Evolutionary conservation across 176 grass and related monocot genomes (phyloP).

Genomic region (Canna indica): DNA sequence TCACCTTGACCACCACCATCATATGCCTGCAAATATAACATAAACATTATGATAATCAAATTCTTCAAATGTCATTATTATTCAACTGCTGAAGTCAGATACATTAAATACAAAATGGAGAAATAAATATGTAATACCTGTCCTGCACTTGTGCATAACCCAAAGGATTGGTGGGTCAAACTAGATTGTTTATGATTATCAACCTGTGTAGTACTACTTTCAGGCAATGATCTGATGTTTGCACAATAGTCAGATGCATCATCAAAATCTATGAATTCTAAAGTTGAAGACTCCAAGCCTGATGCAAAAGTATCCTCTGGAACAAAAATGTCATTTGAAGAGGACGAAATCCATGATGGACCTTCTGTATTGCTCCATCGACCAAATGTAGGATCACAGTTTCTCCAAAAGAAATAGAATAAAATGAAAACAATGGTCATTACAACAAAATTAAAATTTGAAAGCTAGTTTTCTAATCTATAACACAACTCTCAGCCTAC

Average conservation of each 20-base stretch:
- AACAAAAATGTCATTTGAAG: conserved; percentile 14
- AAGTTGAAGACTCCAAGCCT: conserved; percentile 5
- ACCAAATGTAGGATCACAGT: conserved; percentile 26
- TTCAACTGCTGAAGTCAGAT: background rate
- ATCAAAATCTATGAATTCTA: background rate
- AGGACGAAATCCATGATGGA: conserved; percentile 31
- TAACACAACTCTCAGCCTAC: conserved; percentile 11
- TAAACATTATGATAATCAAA: background rate
- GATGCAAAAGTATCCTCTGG: conserved; percentile 8
- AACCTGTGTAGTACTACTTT: background rate
- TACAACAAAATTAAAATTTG: conserved; percentile 4
- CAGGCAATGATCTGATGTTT: background rate
- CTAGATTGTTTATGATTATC: background rate
- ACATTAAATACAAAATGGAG: background rate
- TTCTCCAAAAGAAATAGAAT: conserved; percentile 32
- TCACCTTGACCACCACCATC: background rate
- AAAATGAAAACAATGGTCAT: background rate
- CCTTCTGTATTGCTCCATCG: conserved; percentile 30
- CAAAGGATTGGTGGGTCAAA: background rate
- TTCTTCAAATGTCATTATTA: background rate
- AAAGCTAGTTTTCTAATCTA: background rate
- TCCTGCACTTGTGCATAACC: background rate
- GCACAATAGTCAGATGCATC: conserved; percentile 10
- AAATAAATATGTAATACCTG: background rate
- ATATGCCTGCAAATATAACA: conserved; percentile 5